Base-by-base conservation (phyloP, 163 green algal species). In the Scenedesmus sp. region DNA sequence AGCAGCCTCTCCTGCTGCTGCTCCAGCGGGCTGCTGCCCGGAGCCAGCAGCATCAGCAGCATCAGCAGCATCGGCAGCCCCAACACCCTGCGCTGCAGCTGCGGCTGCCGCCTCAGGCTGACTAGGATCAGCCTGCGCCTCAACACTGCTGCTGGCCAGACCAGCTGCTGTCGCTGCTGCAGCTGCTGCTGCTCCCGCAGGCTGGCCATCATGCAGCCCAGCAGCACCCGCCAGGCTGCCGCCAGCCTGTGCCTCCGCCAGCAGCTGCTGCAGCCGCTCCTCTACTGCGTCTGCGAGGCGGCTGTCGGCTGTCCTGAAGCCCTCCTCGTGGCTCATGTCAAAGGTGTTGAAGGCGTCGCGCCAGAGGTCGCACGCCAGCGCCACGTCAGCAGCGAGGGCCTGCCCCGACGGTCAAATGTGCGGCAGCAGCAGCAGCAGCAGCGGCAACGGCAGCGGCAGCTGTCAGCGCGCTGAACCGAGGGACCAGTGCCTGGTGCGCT, bases 251-350 rank as follows among this genome's bases (percentile, higher is more conserved):
- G 73, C 51, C 16, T 86, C 59, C 2, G 56, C 56, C 35, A 94
- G 76, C 46, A 94, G 83, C 82, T 93, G 80, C 40, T 92, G 56
- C 83, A 93, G 76, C 51, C 88, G 92, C 18, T 85, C 37, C 40
- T 91, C 90, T 40, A 90, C 93, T 37, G 80, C 91, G 49, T 95
- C 90, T 33, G 91, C 76, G 56, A 96, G 76, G 3, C 81, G 35
- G 33, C 68, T 56, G 65, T 90, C 84, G 35, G 92, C 91, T 30
- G 82, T 44, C 78, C 85, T 81, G 65, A 89, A 88, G 40, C 80
- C 88, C 16, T 86, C 87, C 9, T 84, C 70, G 49, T 49, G 85
- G 26, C 13, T 49, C 86, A 91, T 82, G 76, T 86, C 76, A 18
- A 80, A 86, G 5, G 10, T 84, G 61, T 85, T 73, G 40, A 94